Base-by-base conservation (phyloP, 2,329 filamentous ascomycete species). In the Shiraia bambusicola region DNA sequence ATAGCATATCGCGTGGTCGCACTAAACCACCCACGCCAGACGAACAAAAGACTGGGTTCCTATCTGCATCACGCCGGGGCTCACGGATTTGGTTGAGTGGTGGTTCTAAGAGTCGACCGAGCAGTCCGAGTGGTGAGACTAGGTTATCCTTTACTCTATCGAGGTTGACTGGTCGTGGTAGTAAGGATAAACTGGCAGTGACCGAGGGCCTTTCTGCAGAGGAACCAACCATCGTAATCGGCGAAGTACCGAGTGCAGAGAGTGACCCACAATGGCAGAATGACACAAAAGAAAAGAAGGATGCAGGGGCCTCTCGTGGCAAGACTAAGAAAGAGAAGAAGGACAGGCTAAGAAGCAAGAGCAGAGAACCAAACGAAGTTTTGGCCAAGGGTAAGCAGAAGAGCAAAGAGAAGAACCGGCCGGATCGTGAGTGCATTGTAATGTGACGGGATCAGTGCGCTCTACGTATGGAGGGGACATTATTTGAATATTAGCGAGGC, bases 21-120 rank as follows among this genome's bases (percentile, higher is more conserved):
- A 65, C 65, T 2, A 58, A 55, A 24, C 67, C 72, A 1, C 56
- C 67, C 3, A 77, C 74, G 2, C 73, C 74, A 2, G 73, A 74
- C 16, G 74, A 76, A 24, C 61, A 67, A 6, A 63, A 61, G 35
- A 26, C 45, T 6, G 53, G 56, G 13, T 67, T 69, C 37, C 38
- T 67, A 14, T 63, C 61, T 24, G 46, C 56, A 7, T 66, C 63
- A 12, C 53, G 63, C n/a, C 65, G 64, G 12, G 52, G 59, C 17
- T 67, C 62, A 10, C 61, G 61, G 24, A 58, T 52, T 19, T 63
- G 55, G 56, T 51, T 65, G 28, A 45, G 50, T 9, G 65, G 61
- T 63, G 55, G 34, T 14, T 53, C 47, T 27, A 72, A 69, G 46
- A 72, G 68, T 39, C 64, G 73, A 6, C 70, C 73, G 2, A 66